Evolutionary conservation across 2,329 filamentous ascomycete species (phyloP), one percentile per base, ranked within the genome.

Genomic region (Cryphonectria nitschkei): DNA sequence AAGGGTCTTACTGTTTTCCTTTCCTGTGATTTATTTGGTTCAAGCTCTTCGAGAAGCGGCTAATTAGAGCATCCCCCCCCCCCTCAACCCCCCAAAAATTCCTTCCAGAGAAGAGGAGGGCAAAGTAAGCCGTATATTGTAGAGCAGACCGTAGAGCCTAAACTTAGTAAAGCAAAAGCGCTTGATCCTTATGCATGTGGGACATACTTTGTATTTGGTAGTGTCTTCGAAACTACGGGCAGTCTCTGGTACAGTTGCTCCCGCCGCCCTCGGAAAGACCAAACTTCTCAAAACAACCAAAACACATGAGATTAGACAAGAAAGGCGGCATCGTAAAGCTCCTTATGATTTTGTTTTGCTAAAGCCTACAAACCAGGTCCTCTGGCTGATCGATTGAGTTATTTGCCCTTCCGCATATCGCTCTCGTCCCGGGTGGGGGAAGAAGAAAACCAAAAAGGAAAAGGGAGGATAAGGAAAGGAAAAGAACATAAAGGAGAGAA

Each of bases 381-480:
- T 58, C 29, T 58, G 54, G 54, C 16, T 58, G 54, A 19, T 58
- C 29, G 2, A 19, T 58, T 14, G 2, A 32, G 16, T 58, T 16
- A 29, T 32, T 26, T 43, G 41, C 26, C 52, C 32, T 34, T 52
- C 50, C 52, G 52, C 52, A 56, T 26, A 29, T 29, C 56, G 43
- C 7, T 58, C 22, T 34, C 37, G 29, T 63, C 60, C 22, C 46
- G 9, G 26, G 39, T 14, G 14, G 8, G 14, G 43, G 64, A 11
- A 11, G 37, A 54, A 19, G 41, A 29, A 16, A 29, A 29, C 9
- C 63, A 16, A 7, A 43, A 39, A 32, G 56, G 13, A 26, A 37
- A n/a, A 65, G 5, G 43, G n/a, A 26, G 60, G 60, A 37, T 62
- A 29, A 66, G 61, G 39, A 5, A 46, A 68, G 39, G 37, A 70